Evolutionary conservation across 768 basidiomycete genomes (phyloP).

Genomic region (Phanerochaete sordida): DNA sequence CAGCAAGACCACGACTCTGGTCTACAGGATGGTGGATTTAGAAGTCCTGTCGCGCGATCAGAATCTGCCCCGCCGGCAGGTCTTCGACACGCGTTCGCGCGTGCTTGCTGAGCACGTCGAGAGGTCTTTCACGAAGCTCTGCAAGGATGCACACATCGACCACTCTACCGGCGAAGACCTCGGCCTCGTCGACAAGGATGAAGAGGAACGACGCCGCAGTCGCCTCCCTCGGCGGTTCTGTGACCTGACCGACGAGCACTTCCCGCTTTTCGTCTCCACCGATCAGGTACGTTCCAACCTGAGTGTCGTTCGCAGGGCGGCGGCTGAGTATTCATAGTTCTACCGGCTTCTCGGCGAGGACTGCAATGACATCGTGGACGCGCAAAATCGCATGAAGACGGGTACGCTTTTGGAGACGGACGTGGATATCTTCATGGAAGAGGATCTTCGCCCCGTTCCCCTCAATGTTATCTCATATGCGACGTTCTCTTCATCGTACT

Average conservation of each 20-base stretch:
- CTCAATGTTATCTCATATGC: slow-evolving; percentile 36
- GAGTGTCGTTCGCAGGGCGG: background rate
- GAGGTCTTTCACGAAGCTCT: slow-evolving; percentile 20
- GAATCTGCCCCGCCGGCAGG: slow-evolving; percentile 13
- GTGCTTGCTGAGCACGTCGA: slow-evolving; percentile 24
- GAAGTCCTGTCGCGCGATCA: background rate
- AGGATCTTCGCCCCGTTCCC: slow-evolving; percentile 20
- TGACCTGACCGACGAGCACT: slow-evolving; percentile 50
- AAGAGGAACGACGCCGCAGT: slow-evolving; percentile 33
- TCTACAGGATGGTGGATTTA: slow-evolving; percentile 27
- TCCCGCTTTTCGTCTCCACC: slow-evolving; percentile 60
- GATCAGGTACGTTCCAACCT: background rate
- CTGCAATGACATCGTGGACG: background rate
- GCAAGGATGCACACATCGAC: no score
- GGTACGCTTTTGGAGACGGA: background rate
- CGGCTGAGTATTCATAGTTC: background rate
- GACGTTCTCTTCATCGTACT: slow-evolving; percentile 48
- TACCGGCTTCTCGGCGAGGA: slow-evolving; percentile 4
- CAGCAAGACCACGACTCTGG: slow-evolving; percentile 26
- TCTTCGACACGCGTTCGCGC: slow-evolving; percentile 26
- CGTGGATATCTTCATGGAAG: slow-evolving; percentile 7
- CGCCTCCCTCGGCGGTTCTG: slow-evolving; percentile 48
- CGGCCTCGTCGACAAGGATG: slow-evolving; percentile 36
- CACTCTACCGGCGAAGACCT: background rate
- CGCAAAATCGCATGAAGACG: background rate